Base-by-base conservation (phyloP, 768 basidiomycete genomes). In the Tricholoma furcatifolium region DNA sequence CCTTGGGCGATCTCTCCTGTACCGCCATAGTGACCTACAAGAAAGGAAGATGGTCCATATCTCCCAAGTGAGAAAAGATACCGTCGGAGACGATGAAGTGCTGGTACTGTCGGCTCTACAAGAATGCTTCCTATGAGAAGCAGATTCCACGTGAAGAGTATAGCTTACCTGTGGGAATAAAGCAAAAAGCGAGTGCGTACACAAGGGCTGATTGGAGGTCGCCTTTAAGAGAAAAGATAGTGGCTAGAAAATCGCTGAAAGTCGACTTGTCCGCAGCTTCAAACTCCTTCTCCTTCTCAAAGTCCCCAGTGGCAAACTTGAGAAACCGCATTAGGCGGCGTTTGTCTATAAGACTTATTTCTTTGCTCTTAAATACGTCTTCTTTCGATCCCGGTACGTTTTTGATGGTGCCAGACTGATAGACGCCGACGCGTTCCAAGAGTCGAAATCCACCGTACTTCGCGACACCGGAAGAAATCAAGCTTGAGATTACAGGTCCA, bases 21-120 rank as follows among this genome's bases (percentile, higher is more conserved):
- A 17, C 93, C 91, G 15, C 96, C 96, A 65, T 97, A 98, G 60
- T 97, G 93, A 0, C 93, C 93, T n/a, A 98, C 77, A 14, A 98
- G 80, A 71, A 93, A 98, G 1, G 94, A 84, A 69, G 79, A 67
- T 3, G 77, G 63, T 2, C 95, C 95, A 62, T 97, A 98, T 27
- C 91, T 79, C 2, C 95, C 94, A 15, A 83, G 70, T 0, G 93
- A 91, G 43, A 77, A 84, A 12, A 98, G 74, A 64, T 90, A 93
- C 20, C 75, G 70, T 6, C 85, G 82, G 10, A 94, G 70, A 6
- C 94, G 85, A n/a, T 68, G 66, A 7, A 98, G 69, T 2, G 88
- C 82, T 1, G 79, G 76, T 7, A 82, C 63, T 1, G 88, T 84
- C 2, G 78, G 70, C 45, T 97, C 95, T 93, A 61, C 27, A 15